phyloP scores from a whole-genome alignment of 805 yeast species.

The Wickerhamomyces bovis region DNA sequence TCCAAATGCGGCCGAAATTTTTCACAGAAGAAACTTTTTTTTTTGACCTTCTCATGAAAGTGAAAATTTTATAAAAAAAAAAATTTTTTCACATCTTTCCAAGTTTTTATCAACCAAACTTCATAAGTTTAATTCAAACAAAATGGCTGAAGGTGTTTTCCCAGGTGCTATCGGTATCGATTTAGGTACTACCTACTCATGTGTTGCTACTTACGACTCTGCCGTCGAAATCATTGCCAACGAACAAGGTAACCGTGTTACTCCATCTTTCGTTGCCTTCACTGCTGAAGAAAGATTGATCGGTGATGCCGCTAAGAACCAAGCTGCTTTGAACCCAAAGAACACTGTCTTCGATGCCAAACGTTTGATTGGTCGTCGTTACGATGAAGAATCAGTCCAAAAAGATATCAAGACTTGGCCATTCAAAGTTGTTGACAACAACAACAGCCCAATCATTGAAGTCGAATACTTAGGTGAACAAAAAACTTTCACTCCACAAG shows the following conservation, averaged over 20 bases:
- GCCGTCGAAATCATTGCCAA: constrained; percentile 77
- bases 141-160: constrained; percentile 96
- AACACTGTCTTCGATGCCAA: constrained; percentile 80
- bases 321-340: constrained; percentile 72
- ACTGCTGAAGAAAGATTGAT: constrained; percentile 72
- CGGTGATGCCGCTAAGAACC: constrained; percentile 82
- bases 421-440: constrained; percentile 60
- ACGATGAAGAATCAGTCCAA: constrained; percentile 70
- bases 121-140: constrained; percentile 21
- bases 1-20: constrained; percentile 5
- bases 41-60: constrained; percentile 9
- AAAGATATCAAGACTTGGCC: constrained; percentile 91
- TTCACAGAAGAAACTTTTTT: constrained; percentile 13
- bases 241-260: constrained; percentile 83
- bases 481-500: constrained; percentile 69
- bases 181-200: constrained; percentile 82
- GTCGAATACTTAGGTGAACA: constrained; percentile 66
- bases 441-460: constrained; percentile 62
- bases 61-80: constrained; percentile 17
- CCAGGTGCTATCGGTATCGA: constrained; percentile 99
- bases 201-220: constrained; percentile 75
- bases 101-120: constrained; percentile 2
- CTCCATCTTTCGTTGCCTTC: constrained; percentile 79
- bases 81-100: constrained; percentile 9
- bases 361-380: constrained; percentile 78